Evolutionary conservation across 2,329 filamentous ascomycete species (phyloP), one percentile per base, ranked within the genome.

Genomic region (Ascochyta clinopodiicola): DNA sequence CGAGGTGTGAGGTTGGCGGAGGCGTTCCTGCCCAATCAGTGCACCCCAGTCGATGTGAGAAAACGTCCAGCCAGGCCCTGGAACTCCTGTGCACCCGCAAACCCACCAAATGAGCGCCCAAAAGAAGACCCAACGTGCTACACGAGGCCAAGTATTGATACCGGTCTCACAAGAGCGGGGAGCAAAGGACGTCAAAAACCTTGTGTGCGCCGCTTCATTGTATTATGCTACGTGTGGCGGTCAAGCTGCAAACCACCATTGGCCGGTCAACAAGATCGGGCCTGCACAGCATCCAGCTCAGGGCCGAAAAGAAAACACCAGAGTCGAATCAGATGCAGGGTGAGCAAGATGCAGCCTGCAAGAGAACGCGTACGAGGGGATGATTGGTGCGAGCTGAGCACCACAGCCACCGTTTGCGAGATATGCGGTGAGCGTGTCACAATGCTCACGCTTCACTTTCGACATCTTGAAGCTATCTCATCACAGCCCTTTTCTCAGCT

Each of bases 381-480:
- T 65, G 59, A 68, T 68, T 68, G 65, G 65, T 43, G 51, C 51
- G 36, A 21, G 22, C 29, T 40, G 49, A 13, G 44, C 57, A 59
- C 66, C 60, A 48, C 63, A 66, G 64, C 61, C 60, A 63, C 31
- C 58, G 59, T 39, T 47, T 44, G 44, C 56, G 66, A 64, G 46
- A 61, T 66, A 61, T 67, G 64, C 67, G 66, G 67, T 69, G 67
- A 67, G 63, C 44, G 60, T 59, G 38, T 53, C 60, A 64, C 59
- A 55, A 44, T 48, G 37, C 48, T 53, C 56, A 56, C 54, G 50
- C 59, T 56, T 62, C 61, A 60, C 44, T 24, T 54, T 62, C 61
- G 60, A 43, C 50, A 51, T 24, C 39, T 40, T 34, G 36, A 24
- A 37, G 31, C 24, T 42, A 34, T 47, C 35, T 49, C 52, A 37